A percentile compares a stretch with the other conserved stretches of the same genome.
These are phyloP conservation scores for Debaryomyces castellii DNA, from an alignment of 805 yeast genomes.

Conservation along the genomic window DNA sequence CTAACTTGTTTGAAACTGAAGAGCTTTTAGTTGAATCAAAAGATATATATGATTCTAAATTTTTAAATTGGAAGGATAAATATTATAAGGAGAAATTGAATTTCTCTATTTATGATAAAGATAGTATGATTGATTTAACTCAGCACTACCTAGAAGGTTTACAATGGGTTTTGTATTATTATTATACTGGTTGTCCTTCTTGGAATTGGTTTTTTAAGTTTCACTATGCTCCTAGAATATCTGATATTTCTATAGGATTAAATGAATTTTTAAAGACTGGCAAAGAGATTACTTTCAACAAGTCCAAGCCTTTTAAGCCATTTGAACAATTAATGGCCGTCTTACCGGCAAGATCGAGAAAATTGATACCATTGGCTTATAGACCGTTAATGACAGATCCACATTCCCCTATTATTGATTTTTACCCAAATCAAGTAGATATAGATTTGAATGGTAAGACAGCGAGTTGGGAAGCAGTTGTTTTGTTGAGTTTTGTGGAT, in stretches of 20 bases:
- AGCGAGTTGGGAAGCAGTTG: conserved; percentile 98
- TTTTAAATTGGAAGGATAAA: conserved; percentile 77
- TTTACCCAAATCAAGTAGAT: conserved; percentile 85
- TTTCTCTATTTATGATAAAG: conserved; percentile 62
- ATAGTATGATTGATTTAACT: conserved; percentile 59
- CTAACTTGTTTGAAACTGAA: conserved; percentile 62
- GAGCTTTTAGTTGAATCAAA: conserved; percentile 47
- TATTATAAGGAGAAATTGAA: conserved; percentile 82
- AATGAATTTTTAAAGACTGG: conserved; percentile 42
- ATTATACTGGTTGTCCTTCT: conserved; percentile 86
- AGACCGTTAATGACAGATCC: conserved; percentile 84
- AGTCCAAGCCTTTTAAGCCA: conserved; percentile 82
- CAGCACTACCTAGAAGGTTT: conserved; percentile 89
- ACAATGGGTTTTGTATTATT: conserved; percentile 94
- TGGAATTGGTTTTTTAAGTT: conserved; percentile 94
- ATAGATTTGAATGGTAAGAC: conserved; percentile 93
- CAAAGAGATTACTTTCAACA: conserved; percentile 47
- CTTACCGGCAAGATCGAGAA: conserved; percentile 85
- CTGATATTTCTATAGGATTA: conserved; percentile 78
- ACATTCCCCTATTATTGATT: conserved; percentile 82
- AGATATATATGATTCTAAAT: conserved; percentile 69
- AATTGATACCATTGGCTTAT: conserved; percentile 73
- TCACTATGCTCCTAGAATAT: conserved; percentile 93
- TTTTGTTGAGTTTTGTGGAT: conserved; percentile 87
- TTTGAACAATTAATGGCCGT: conserved; percentile 98